These are phyloP conservation scores for Paracorniculantispora psalliotae DNA, from an alignment of 2,329 filamentous ascomycete genomes.

Conservation along the genomic window DNA sequence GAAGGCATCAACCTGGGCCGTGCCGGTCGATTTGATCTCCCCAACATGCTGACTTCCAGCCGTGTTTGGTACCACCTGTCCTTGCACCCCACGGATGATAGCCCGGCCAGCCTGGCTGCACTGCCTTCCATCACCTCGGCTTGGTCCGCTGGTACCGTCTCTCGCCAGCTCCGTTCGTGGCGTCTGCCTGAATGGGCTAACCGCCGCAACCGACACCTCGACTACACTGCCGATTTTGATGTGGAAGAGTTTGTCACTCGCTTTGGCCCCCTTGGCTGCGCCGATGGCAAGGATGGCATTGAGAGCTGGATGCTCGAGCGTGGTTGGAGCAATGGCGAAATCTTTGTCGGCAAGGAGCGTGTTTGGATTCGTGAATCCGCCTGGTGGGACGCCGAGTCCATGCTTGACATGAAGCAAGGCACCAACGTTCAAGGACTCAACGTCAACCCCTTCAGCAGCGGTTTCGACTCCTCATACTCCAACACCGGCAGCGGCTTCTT, in stretches of 20 bases:
- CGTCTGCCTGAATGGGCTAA: slow-evolving; percentile 95
- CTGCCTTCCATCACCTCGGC: slow-evolving; percentile 68
- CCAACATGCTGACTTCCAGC: slow-evolving; percentile 70
- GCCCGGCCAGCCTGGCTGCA: slow-evolving; percentile 68
- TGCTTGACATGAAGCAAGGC: slow-evolving; percentile 81
- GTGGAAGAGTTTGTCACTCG: slow-evolving; percentile 83
- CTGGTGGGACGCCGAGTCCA: slow-evolving; percentile 97
- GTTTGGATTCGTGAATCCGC: slow-evolving; percentile 92
- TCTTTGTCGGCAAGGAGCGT: slow-evolving; percentile 82
- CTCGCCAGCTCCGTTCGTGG: slow-evolving; percentile 89
- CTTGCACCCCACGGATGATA: slow-evolving; percentile 85
- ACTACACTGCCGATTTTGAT: slow-evolving; percentile 97
- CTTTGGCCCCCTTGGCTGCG: slow-evolving; percentile 78
- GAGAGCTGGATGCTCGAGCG: slow-evolving; percentile 92
- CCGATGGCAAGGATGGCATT: slow-evolving; percentile 85
- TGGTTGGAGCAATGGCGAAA: slow-evolving; percentile 97
- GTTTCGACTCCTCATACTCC: slow-evolving; percentile 69
- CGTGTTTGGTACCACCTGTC: slow-evolving; percentile 93
- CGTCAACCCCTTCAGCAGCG: slow-evolving; percentile 39
- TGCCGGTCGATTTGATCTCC: slow-evolving; percentile 72
- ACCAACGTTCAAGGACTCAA: slow-evolving; percentile 39
- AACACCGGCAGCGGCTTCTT: slow-evolving; percentile 66
- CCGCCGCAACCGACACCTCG: slow-evolving; percentile 79
- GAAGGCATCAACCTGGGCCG: slow-evolving; percentile 79
- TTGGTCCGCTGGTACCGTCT: slow-evolving; percentile 92